These are phyloP conservation scores for Arachnomyces sp. DNA, from an alignment of 2,329 filamentous ascomycete genomes.

Conservation along the genomic window DNA sequence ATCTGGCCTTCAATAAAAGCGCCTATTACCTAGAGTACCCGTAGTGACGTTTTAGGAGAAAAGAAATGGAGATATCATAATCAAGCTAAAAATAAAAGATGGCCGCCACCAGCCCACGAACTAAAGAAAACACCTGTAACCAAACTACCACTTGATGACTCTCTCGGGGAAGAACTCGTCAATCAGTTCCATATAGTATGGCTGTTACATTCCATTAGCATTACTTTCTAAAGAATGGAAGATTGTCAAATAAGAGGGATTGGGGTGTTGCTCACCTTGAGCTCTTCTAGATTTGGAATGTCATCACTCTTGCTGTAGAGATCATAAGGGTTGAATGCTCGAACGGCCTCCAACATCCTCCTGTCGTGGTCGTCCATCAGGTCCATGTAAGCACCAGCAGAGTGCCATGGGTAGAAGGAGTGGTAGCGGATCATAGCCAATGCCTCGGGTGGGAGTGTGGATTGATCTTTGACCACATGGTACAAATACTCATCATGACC, in stretches of 20 bases:
- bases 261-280: constrained; percentile 52
- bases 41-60: constrained; percentile 3
- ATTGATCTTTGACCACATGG: constrained; percentile 77
- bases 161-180: constrained; percentile 65
- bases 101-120: neutral
- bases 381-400: constrained; percentile 67
- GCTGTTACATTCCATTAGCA: constrained; percentile 31
- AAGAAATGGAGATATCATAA: constrained; percentile 7
- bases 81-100: neutral
- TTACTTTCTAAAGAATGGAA: too few species aligned
- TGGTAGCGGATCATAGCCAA: constrained; percentile 91
- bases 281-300: constrained; percentile 64
- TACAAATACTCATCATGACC: constrained; percentile 55
- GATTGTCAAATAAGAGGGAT: neutral
- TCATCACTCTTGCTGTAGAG: constrained; percentile 87
- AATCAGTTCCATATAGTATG: constrained; percentile 67
- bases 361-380: constrained; percentile 79
- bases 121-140: neutral
- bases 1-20: constrained; percentile 8
- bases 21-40: too few species aligned
- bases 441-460: constrained; percentile 67
- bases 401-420: constrained; percentile 89
- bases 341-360: constrained; percentile 70
- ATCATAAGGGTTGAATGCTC: constrained; percentile 86
- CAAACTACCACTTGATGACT: constrained; percentile 59